Evolutionary conservation across 805 yeast species (phyloP).

Genomic region (Lipomyces spencermartinsiae): DNA sequence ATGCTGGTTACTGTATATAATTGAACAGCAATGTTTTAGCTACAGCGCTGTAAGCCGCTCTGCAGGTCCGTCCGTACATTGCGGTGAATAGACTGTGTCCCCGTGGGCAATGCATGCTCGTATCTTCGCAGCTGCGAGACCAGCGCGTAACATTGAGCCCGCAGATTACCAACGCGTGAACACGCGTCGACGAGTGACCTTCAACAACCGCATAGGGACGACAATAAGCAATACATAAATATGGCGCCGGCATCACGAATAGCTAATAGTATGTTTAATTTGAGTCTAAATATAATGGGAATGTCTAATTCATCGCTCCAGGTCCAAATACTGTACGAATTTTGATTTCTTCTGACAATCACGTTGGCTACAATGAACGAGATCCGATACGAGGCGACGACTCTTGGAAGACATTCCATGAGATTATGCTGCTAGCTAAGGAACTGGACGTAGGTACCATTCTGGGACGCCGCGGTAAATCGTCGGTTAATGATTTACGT

Average conservation of each 20-base stretch:
- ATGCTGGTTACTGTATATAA: too few species aligned
- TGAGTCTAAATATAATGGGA: not conserved
- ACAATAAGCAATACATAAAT: not conserved
- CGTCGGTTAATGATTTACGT: not conserved
- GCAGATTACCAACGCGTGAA: not conserved
- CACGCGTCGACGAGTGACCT: not conserved
- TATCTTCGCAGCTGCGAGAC: not conserved
- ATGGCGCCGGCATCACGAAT: constrained; percentile 1
- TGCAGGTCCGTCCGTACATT: too few species aligned
- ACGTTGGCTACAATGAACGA: constrained; percentile 88
- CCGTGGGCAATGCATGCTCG: not conserved
- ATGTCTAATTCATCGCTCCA: not conserved
- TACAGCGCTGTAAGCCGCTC: too few species aligned
- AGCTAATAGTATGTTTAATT: not conserved
- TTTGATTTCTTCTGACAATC: constrained; percentile 91
- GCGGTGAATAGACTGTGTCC: too few species aligned
- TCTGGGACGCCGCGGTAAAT: not conserved
- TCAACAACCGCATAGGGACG: not conserved
- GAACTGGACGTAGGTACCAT: constrained; percentile 58
- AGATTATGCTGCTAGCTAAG: constrained; percentile 74
- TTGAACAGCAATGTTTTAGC: too few species aligned
- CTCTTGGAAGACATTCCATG: constrained; percentile 85
- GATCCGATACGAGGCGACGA: constrained; percentile 93
- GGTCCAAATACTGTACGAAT: constrained; percentile 71
- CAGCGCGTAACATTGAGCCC: not conserved